phyloP scores from a whole-genome alignment of 2,329 filamentous ascomycete species.

The Colletotrichum australisinense region DNA sequence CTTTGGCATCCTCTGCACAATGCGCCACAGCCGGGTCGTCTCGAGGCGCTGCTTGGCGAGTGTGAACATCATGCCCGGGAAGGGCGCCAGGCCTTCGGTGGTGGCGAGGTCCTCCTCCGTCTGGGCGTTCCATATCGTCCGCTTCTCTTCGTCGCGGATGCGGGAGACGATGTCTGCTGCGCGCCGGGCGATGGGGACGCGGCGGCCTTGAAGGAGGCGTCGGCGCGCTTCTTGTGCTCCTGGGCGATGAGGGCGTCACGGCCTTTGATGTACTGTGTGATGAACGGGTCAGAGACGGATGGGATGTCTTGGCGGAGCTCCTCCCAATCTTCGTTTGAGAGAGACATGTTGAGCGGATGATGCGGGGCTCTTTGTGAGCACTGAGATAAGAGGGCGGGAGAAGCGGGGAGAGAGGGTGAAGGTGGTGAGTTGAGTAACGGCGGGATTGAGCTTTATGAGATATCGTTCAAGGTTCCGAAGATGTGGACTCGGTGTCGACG shows the following conservation, averaged over 20 bases:
- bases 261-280: constrained; percentile 84
- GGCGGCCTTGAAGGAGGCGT: constrained; percentile 71
- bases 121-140: constrained; percentile 76
- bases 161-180: constrained; percentile 79
- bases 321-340: constrained; percentile 69
- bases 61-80: constrained; percentile 87
- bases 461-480: not conserved
- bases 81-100: constrained; percentile 68
- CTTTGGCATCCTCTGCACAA: constrained; percentile 84
- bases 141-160: constrained; percentile 79
- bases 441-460: not conserved
- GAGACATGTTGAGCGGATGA: constrained; percentile 44
- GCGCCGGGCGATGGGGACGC: constrained; percentile 77
- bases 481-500: not conserved
- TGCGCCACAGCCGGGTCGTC: constrained; percentile 80
- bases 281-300: constrained; percentile 74
- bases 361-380: not conserved
- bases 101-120: constrained; percentile 72
- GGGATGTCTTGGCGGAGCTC: constrained; percentile 69
- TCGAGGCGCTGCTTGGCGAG: constrained; percentile 83
- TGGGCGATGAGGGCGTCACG: constrained; percentile 81
- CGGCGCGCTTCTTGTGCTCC: constrained; percentile 86
- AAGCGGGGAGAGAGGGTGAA: not conserved
- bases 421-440: not conserved
- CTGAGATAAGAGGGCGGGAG: not conserved